Evolutionary conservation across 352 stramenopile species (phyloP).

Genomic region (Globisporangium rhizosaccharum): DNA sequence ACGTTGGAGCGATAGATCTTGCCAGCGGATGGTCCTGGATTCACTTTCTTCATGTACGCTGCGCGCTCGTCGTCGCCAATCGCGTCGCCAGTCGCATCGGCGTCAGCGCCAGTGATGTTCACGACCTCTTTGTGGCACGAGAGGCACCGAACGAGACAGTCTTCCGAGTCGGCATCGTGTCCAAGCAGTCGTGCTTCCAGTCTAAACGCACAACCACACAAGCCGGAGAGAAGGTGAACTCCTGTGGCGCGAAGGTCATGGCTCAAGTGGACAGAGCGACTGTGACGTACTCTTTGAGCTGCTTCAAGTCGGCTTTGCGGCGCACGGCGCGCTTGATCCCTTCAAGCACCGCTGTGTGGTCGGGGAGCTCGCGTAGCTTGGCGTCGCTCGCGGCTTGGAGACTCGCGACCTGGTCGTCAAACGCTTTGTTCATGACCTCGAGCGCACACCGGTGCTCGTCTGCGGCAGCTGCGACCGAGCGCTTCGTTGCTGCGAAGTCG

Average conservation of each 20-base stretch:
- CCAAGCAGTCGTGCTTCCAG: slow-evolving; percentile 48
- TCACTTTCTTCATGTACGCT: slow-evolving; percentile 34
- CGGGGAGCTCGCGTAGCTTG: slow-evolving; percentile 36
- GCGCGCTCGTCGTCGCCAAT: slow-evolving; percentile 15
- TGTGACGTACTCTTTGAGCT: slow-evolving; percentile 48
- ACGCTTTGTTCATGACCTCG: slow-evolving; percentile 18
- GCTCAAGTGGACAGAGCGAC: not conserved
- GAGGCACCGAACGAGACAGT: slow-evolving; percentile 63
- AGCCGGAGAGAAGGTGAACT: not conserved
- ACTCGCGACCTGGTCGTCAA: slow-evolving; percentile 21
- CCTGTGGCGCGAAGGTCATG: not conserved
- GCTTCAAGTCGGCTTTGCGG: slow-evolving; percentile 58
- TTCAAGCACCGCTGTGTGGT: slow-evolving; percentile 42
- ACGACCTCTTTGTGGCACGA: slow-evolving; percentile 67
- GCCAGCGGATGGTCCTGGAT: slow-evolving; percentile 38
- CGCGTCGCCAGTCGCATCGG: slow-evolving; percentile 15
- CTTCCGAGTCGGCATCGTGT: slow-evolving; percentile 41
- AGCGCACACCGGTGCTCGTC: slow-evolving; percentile 29
- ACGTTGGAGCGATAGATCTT: slow-evolving; percentile 60
- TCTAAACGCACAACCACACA: slow-evolving; percentile 19
- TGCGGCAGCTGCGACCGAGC: slow-evolving; percentile 20
- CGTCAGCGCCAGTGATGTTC: slow-evolving; percentile 16
- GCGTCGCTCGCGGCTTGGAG: slow-evolving; percentile 31
- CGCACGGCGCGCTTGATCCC: slow-evolving; percentile 31
- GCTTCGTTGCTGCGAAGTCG: slow-evolving; percentile 24